A percentile compares a stretch with the other conserved stretches of the same genome.
Conservation (phyloP, 495 filamentous ascomycete genomes). For the Aspergillus heteromorphus region DNA sequence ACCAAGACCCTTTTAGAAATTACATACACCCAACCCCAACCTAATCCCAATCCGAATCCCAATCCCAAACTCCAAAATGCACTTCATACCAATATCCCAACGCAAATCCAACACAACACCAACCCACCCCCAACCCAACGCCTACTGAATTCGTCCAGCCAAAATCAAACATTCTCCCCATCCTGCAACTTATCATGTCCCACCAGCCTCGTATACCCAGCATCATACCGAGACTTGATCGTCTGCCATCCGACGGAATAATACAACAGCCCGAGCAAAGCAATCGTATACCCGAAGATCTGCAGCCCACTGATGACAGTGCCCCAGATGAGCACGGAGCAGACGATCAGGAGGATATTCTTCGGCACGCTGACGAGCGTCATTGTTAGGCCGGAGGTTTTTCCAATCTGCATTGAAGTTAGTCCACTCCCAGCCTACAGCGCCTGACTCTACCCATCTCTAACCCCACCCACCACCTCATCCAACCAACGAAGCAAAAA, state of each 20-base stretch:
- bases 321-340: conserved; percentile 60
- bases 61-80: too few species aligned
- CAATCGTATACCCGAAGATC: conserved; percentile 60
- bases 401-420: conserved; percentile 53
- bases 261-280: conserved; percentile 57
- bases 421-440: background rate
- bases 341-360: conserved; percentile 65
- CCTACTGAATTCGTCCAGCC: too few species aligned
- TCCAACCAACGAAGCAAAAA: background rate
- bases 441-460: background rate
- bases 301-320: conserved; percentile 56
- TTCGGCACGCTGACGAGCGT: conserved; percentile 73
- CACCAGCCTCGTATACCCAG: background rate
- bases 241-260: conserved; percentile 53
- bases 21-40: too few species aligned
- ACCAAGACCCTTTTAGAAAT: too few species aligned
- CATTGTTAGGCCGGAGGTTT: conserved; percentile 71
- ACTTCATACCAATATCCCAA: too few species aligned
- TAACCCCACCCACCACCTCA: too few species aligned
- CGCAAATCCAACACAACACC: too few species aligned
- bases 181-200: background rate
- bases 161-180: background rate
- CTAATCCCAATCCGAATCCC: too few species aligned
- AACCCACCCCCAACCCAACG: too few species aligned
- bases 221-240: background rate